These are phyloP conservation scores for Sequoiadendron giganteum DNA, from an alignment of 75 land plant genomes.

Conservation along the genomic window DNA sequence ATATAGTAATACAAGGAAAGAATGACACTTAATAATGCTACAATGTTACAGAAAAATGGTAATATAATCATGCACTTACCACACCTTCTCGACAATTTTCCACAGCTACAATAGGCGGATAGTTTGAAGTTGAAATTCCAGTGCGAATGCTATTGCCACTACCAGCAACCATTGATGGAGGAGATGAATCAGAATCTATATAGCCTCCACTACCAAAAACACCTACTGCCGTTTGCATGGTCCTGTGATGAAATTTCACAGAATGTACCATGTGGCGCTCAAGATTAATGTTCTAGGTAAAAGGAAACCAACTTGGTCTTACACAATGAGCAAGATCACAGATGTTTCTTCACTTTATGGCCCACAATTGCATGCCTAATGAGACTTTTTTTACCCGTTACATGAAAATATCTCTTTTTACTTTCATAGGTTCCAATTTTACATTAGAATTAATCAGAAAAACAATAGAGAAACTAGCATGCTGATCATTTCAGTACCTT, in stretches of 20 bases:
- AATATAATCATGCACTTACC: constrained; percentile 32
- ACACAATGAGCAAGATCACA: neutral
- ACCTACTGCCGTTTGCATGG: constrained; percentile 98
- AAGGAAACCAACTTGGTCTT: neutral
- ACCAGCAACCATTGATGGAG: constrained; percentile 73
- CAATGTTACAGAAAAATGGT: neutral
- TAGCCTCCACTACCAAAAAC: constrained; percentile 76
- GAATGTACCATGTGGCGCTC: neutral
- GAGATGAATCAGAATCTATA: constrained; percentile 23
- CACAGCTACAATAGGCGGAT: constrained; percentile 73
- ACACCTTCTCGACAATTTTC: constrained; percentile 87
- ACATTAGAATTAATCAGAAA: neutral
- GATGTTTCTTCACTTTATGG: neutral
- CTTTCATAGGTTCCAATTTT: neutral
- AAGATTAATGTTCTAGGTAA: neutral
- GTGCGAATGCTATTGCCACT: constrained; percentile 52
- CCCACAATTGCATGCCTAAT: neutral
- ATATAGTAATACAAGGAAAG: neutral
- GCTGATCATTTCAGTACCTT: neutral
- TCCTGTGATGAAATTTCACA: constrained; percentile 38
- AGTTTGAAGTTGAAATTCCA: constrained; percentile 64
- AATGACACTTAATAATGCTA: neutral
- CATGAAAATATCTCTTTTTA: neutral
- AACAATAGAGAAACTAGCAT: neutral
- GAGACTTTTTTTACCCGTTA: neutral